Conservation (phyloP, 169 alveolate genomes). For the Plasmodium gonderi region DNA sequence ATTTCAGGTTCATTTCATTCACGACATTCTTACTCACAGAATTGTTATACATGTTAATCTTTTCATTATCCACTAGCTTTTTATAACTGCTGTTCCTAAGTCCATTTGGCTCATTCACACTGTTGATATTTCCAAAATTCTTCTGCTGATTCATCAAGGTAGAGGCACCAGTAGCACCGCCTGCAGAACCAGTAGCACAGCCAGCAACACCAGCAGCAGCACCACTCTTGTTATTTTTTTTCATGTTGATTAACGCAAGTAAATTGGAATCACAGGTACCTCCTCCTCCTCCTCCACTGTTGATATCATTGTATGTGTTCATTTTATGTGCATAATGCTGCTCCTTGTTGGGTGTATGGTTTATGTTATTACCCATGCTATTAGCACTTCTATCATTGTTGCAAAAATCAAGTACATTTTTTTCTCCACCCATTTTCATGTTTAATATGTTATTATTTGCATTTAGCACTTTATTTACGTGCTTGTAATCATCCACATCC, state of each 20-base stretch:
- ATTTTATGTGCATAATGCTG: slow-evolving; percentile 5
- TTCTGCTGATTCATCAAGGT: not conserved
- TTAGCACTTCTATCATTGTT: not conserved
- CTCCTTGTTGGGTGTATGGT: not conserved
- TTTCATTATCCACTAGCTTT: slow-evolving; percentile 21
- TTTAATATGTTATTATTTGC: not conserved
- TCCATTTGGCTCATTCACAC: not conserved
- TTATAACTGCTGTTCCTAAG: slow-evolving; percentile 6
- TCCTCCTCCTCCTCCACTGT: not conserved
- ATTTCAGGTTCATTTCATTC: slow-evolving; percentile 39
- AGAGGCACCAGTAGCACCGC: not conserved
- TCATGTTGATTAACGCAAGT: slow-evolving; percentile 22
- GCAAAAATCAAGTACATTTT: not conserved
- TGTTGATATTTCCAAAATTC: not conserved
- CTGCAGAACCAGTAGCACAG: not conserved
- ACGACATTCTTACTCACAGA: not conserved
- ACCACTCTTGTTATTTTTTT: not conserved
- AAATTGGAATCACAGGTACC: slow-evolving; percentile 8
- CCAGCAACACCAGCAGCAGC: not conserved
- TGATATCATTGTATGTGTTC: slow-evolving; percentile 1
- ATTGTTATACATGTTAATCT: not conserved
- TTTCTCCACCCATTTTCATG: not conserved
- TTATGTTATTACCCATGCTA: no score
- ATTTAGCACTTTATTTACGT: not conserved
- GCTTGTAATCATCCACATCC: not conserved